Evolutionary conservation across 2,329 filamentous ascomycete genomes (phyloP).

Genomic region (Phyllosticta ampelicida): DNA sequence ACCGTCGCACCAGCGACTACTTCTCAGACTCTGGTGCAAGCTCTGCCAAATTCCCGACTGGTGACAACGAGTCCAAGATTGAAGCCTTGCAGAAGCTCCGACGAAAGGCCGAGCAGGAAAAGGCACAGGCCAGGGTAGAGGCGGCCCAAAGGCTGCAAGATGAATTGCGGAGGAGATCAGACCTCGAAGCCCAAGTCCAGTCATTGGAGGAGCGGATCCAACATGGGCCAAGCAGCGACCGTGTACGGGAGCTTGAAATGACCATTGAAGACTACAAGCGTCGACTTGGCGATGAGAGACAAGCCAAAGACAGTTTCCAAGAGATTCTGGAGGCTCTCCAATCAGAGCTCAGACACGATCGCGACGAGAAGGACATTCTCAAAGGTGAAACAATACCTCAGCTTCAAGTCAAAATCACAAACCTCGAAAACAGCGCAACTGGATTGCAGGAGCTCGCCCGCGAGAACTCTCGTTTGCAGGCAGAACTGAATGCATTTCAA

Average conservation of each 20-base stretch:
- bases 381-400: constrained; percentile 80
- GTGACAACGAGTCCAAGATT: constrained; percentile 44
- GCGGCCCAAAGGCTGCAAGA: constrained; percentile 80
- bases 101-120: constrained; percentile 79
- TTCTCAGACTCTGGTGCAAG: constrained; percentile 93
- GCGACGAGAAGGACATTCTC: constrained; percentile 84
- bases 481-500: constrained; percentile 55
- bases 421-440: constrained; percentile 62
- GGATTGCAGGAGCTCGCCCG: constrained; percentile 65
- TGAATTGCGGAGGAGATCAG: constrained; percentile 64
- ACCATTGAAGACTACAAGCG: constrained; percentile 74
- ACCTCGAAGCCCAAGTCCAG: constrained; percentile 74
- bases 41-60: constrained; percentile 63
- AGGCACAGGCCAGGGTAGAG: constrained; percentile 74
- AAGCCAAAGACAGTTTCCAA: constrained; percentile 87
- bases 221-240: constrained; percentile 32
- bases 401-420: constrained; percentile 63
- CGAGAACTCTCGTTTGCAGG: constrained; percentile 74
- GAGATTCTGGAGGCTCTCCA: constrained; percentile 78
- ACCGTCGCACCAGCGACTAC: constrained; percentile 85
- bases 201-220: constrained; percentile 70
- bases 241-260: constrained; percentile 42
- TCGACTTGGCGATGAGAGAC: constrained; percentile 71
- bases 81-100: constrained; percentile 75
- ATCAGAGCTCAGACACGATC: constrained; percentile 67